Base-by-base conservation (phyloP, 176 grass and related monocot species). In the Carex littledalei region DNA sequence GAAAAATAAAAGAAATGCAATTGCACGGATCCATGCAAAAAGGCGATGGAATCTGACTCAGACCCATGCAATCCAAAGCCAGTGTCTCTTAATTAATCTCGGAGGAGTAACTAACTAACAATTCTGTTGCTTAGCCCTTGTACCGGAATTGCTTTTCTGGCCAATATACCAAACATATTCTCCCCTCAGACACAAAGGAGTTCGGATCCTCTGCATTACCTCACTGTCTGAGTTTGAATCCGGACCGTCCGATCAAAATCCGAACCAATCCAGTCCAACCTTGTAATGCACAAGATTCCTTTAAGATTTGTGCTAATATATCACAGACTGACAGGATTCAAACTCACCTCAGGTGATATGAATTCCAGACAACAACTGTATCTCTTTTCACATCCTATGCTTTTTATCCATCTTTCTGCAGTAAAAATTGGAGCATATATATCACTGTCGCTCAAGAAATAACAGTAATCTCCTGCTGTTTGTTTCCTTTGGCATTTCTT, bases 41-140 rank as follows among this genome's bases (percentile, higher is more conserved):
- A 82, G 35, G 79, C 59, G 29, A 63, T 82, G 79, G 79, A 82
- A 82, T 82, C 79, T 82, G 79, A 82, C 57, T 82, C 55, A 82
- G 79, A 63, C 59, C 58, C 79, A 63, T 63, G 79, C 56, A 65
- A 82, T 82, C 59, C n/a, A 63, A 63, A 81, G 31, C 7, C 24
- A 37, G 75, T 57, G 79, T 81, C 79, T 78, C 74, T 64, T n/a
- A n/a, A n/a, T 64, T 82, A 59, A 82, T 82, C 61, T 82, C 79
- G 5, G 50, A 82, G 79, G 34, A 35, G 34, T 39, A 39, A 39
- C 37, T 82, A 82, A 82, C 79, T 41, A 82, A 82, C 79, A 78
- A 31, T 78, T 34, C 50, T 78, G 74, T 57, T 78, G 24, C 74
- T 78, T 55, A 78, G 74, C 74, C 52, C 50, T 57, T 57, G 74